Conservation (phyloP, 306 rosid species). For the Rosa persica region DNA sequence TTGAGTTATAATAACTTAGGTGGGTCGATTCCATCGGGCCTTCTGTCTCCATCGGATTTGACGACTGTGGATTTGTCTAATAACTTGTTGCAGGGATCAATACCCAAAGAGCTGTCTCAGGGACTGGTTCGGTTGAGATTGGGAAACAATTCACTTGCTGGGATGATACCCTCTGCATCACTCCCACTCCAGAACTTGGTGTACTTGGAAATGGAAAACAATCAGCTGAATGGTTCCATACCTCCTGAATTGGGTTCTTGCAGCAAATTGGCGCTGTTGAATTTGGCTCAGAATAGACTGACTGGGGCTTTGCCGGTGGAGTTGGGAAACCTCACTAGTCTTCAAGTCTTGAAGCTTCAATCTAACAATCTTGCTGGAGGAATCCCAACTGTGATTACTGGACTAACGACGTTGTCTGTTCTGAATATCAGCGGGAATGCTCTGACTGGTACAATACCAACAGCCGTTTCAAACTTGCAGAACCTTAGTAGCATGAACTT, state of each 20-base stretch:
- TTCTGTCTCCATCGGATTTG: conserved; percentile 38
- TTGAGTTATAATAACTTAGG: conserved; percentile 50
- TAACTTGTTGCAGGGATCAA: conserved; percentile 41
- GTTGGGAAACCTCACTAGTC: conserved; percentile 49
- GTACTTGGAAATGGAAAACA: conserved; percentile 68
- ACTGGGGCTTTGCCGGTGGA: conserved; percentile 46
- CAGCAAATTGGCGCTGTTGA: conserved; percentile 53
- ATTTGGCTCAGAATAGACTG: conserved; percentile 56
- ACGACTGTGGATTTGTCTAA: conserved; percentile 60
- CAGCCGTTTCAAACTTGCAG: conserved; percentile 35
- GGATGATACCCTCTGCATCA: conserved; percentile 31
- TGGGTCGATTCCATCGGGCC: conserved; percentile 49
- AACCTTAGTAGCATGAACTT: conserved; percentile 42
- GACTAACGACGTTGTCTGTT: conserved; percentile 25
- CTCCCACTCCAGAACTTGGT: conserved; percentile 20
- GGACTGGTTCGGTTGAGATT: conserved; percentile 64
- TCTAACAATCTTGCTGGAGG: conserved; percentile 48
- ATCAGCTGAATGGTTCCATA: conserved; percentile 44
- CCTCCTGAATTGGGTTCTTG: conserved; percentile 51
- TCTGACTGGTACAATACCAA: conserved; percentile 62
- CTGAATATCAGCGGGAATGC: conserved; percentile 70
- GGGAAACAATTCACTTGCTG: conserved; percentile 53
- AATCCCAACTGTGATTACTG: conserved; percentile 50
- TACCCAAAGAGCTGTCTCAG: conserved; percentile 47
- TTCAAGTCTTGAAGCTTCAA: conserved; percentile 66